Conservation (phyloP, 345 rosid species). For the Heritiera littoralis region DNA sequence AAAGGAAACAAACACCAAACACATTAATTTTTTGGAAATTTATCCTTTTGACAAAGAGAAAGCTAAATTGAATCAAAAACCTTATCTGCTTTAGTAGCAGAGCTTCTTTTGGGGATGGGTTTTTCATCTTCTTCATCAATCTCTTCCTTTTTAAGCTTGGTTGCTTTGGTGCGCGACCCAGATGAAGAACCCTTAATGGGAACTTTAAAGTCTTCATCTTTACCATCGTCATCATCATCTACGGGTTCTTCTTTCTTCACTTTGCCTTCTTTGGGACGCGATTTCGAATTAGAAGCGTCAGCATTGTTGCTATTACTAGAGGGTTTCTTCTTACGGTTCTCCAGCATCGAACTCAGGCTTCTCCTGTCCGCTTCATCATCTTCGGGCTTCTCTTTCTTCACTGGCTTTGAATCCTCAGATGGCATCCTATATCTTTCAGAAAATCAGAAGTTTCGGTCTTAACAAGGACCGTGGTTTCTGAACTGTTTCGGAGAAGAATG, state of each 20-base stretch:
- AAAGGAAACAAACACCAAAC: slow-evolving; percentile 3
- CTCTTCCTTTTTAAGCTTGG: slow-evolving; percentile 44
- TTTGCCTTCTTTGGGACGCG: slow-evolving; percentile 33
- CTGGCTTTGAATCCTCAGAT: slow-evolving; percentile 50
- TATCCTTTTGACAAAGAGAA: neutral
- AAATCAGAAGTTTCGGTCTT: neutral
- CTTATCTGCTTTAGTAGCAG: slow-evolving; percentile 46
- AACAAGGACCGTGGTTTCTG: neutral
- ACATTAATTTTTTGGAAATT: neutral
- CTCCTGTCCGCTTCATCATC: slow-evolving; percentile 41
- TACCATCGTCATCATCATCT: slow-evolving; percentile 17
- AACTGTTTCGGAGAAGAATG: neutral
- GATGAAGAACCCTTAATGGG: slow-evolving; percentile 33
- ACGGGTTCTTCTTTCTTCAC: slow-evolving; percentile 52
- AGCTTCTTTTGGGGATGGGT: slow-evolving; percentile 45
- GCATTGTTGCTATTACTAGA: slow-evolving; percentile 36
- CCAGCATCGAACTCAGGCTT: slow-evolving; percentile 54
- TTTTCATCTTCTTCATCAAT: slow-evolving; percentile 41
- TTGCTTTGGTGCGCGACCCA: slow-evolving; percentile 34
- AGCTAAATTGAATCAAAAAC: slow-evolving; percentile 30
- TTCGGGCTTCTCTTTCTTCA: slow-evolving; percentile 36
- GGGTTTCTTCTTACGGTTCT: slow-evolving; percentile 50
- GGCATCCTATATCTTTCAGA: slow-evolving; percentile 43
- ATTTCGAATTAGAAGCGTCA: slow-evolving; percentile 34
- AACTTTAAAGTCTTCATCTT: slow-evolving; percentile 28